Percentiles rank a stretch among this genome's conserved stretches.
phyloP scores from a whole-genome alignment of 2,329 filamentous ascomycete species.

The Blastomyces parvus region DNA sequence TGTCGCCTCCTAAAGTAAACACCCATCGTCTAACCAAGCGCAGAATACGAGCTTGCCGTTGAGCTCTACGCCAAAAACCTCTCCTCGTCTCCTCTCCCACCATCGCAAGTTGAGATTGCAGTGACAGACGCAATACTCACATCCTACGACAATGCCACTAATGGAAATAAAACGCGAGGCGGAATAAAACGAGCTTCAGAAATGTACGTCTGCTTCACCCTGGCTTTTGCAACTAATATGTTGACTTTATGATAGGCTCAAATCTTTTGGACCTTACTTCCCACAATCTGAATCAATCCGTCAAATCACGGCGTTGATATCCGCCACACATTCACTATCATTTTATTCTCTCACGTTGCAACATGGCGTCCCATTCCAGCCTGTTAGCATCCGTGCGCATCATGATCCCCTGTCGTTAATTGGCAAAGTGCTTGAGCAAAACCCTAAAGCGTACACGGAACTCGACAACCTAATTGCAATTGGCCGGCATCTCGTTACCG shows the following conservation, averaged over 20 bases:
- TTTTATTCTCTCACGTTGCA: slow-evolving; percentile 56
- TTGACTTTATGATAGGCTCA: slow-evolving; percentile 25
- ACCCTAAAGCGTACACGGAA: slow-evolving; percentile 52
- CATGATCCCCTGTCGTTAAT: slow-evolving; percentile 51
- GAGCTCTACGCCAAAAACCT: slow-evolving; percentile 29
- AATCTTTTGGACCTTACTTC: slow-evolving; percentile 36
- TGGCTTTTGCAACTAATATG: not conserved
- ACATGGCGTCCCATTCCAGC: slow-evolving; percentile 56
- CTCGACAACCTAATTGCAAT: slow-evolving; percentile 56
- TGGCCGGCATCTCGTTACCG: slow-evolving; percentile 47
- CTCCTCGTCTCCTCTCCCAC: slow-evolving; percentile 30
- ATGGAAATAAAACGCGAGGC: slow-evolving; percentile 54
- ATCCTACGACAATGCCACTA: slow-evolving; percentile 56
- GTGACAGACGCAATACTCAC: slow-evolving; percentile 45
- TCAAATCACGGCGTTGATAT: slow-evolving; percentile 45
- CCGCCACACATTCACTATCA: slow-evolving; percentile 54
- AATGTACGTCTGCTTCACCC: slow-evolving; percentile 33
- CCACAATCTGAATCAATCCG: slow-evolving; percentile 31
- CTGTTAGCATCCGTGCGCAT: slow-evolving; percentile 56
- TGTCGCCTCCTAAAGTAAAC: not conserved
- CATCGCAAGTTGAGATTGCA: slow-evolving; percentile 42
- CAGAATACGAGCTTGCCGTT: slow-evolving; percentile 35
- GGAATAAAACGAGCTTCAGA: slow-evolving; percentile 53
- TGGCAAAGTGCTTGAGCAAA: slow-evolving; percentile 53
- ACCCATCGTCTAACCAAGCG: slow-evolving; percentile 10